Conservation (phyloP, 2,329 filamentous ascomycete species). For the Sporothrix sp. region DNA sequence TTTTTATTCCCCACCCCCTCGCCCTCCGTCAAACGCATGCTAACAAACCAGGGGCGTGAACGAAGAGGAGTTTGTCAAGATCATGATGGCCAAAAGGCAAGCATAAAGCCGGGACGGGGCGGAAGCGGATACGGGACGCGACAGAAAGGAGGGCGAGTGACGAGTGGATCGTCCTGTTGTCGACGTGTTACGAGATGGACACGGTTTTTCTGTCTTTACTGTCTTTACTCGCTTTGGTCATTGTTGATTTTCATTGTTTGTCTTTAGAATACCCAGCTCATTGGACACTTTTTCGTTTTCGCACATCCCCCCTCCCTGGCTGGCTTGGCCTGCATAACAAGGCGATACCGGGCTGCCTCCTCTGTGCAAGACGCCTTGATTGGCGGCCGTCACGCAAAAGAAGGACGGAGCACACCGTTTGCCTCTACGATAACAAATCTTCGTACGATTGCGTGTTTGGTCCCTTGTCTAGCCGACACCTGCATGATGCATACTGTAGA, state of each 20-base stretch:
- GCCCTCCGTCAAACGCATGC: too few species aligned
- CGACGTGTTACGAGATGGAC: background rate
- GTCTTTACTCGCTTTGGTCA: background rate
- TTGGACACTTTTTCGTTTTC: conserved; percentile 5
- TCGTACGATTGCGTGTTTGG: conserved; percentile 4
- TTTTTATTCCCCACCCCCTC: too few species aligned
- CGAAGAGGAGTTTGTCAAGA: conserved; percentile 58
- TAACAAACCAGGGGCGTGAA: conserved; percentile 42
- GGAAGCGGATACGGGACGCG: too few species aligned
- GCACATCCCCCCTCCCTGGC: background rate
- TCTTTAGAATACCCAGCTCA: conserved; percentile 11
- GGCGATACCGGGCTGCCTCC: background rate
- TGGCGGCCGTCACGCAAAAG: conserved; percentile 1
- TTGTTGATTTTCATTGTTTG: background rate
- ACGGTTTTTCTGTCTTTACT: background rate
- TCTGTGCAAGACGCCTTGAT: conserved; percentile 2
- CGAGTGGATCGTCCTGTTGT: background rate
- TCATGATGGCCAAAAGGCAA: conserved; percentile 38
- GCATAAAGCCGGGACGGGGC: background rate
- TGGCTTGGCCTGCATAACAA: background rate
- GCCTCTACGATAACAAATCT: background rate
- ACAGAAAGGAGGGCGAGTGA: background rate
- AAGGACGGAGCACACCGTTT: background rate
- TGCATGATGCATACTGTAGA: too few species aligned
- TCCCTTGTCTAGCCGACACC: too few species aligned